Percentiles rank a stretch among this genome's conserved stretches.
Evolutionary conservation across 2,329 filamentous ascomycete species (phyloP).

Genomic region (Diatrype stigma): DNA sequence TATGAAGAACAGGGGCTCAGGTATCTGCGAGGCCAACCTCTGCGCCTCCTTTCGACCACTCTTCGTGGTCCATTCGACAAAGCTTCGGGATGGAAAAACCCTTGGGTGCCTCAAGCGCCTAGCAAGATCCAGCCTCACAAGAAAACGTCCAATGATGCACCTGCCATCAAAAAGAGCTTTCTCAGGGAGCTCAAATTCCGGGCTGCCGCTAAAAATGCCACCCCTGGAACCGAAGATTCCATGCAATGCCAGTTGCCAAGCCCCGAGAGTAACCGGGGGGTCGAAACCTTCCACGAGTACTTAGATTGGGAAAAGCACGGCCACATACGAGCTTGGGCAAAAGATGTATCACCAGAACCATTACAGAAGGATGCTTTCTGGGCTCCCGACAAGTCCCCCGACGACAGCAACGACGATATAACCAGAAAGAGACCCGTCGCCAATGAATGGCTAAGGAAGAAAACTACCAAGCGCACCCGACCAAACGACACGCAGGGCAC

Average conservation of each 20-base stretch:
- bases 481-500: constrained; percentile 13
- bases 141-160: constrained; percentile 3
- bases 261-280: constrained; percentile 24
- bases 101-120: constrained; percentile 38
- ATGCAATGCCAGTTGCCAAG: constrained; percentile 38
- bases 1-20: constrained; percentile 57
- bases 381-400: constrained; percentile 16
- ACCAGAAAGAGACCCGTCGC: constrained; percentile 18
- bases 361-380: constrained; percentile 25
- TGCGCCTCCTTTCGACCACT: constrained; percentile 56
- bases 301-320: constrained; percentile 13
- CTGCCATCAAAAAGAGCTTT: constrained; percentile 5
- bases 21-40: constrained; percentile 52
- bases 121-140: constrained; percentile 2
- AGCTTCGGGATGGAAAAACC: constrained; percentile 47
- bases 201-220: constrained; percentile 4
- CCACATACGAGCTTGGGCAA: constrained; percentile 24
- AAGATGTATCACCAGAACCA: constrained; percentile 10
- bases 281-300: constrained; percentile 10
- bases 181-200: constrained; percentile 5
- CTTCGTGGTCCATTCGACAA: constrained; percentile 59
- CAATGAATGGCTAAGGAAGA: constrained; percentile 25
- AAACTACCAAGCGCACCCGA: constrained; percentile 19
- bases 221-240: constrained; percentile 13
- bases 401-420: constrained; percentile 4